These are phyloP conservation scores for Ehretia macrophylla DNA, from an alignment of 257 asterid genomes.

Conservation along the genomic window DNA sequence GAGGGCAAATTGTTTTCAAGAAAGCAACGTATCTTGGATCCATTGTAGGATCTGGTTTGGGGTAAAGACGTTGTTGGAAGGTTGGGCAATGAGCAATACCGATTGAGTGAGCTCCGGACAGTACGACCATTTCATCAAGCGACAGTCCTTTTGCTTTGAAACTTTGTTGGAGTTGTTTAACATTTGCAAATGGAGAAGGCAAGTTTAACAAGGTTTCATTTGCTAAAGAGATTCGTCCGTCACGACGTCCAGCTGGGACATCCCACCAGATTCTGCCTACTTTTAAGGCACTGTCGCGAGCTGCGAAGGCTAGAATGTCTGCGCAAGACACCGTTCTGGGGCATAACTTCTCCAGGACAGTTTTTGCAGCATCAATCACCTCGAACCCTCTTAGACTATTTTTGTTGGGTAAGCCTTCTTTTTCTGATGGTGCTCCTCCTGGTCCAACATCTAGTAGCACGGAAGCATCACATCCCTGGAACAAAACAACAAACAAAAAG, in stretches of 20 bases:
- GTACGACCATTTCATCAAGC: slow-evolving; percentile 65
- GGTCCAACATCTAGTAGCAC: slow-evolving; percentile 37
- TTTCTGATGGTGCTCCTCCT: slow-evolving; percentile 36
- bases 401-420: slow-evolving; percentile 36
- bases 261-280: slow-evolving; percentile 35
- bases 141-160: slow-evolving; percentile 51
- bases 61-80: slow-evolving; percentile 39
- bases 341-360: slow-evolving; percentile 43
- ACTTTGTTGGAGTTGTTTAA: slow-evolving; percentile 28
- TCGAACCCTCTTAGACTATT: slow-evolving; percentile 56
- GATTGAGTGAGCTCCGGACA: slow-evolving; percentile 63
- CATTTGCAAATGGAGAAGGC: slow-evolving; percentile 50
- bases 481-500: background rate
- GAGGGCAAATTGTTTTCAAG: slow-evolving; percentile 45
- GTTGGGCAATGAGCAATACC: slow-evolving; percentile 49
- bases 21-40: slow-evolving; percentile 22
- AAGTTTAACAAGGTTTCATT: slow-evolving; percentile 32
- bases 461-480: slow-evolving; percentile 61
- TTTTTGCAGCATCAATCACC: slow-evolving; percentile 53
- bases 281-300: slow-evolving; percentile 48
- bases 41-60: slow-evolving; percentile 36
- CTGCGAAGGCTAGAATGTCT: slow-evolving; percentile 62
- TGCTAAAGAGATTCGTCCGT: slow-evolving; percentile 35
- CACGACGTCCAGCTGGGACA: slow-evolving; percentile 58
- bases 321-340: slow-evolving; percentile 52